Conservation (phyloP, 2,329 filamentous ascomycete species). For the Scleromitrula shiraiana region DNA sequence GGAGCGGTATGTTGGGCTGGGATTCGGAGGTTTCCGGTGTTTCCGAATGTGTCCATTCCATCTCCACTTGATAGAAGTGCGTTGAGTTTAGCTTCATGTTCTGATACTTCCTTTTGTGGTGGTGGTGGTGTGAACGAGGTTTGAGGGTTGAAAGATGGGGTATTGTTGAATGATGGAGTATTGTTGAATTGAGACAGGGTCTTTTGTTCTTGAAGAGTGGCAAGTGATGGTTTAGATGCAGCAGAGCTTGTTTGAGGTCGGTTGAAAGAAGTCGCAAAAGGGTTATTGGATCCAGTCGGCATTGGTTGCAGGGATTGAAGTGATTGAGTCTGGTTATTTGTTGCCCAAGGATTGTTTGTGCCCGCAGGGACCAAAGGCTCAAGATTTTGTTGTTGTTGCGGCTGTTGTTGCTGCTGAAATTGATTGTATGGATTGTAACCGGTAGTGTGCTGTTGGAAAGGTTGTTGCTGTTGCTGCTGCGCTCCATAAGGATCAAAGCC, state of each 20-base stretch:
- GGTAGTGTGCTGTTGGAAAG: conserved; percentile 50
- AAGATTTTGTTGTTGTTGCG: conserved; percentile 41
- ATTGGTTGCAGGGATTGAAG: conserved; percentile 64
- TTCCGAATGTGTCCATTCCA: conserved; percentile 94
- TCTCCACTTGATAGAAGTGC: conserved; percentile 79
- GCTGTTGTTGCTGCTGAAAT: conserved; percentile 29
- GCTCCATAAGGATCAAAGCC: conserved; percentile 64
- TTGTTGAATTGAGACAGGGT: conserved; percentile 44
- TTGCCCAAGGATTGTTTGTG: conserved; percentile 92
- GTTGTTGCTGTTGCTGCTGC: conserved; percentile 30
- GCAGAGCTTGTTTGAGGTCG: conserved; percentile 47
- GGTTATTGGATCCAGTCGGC: conserved; percentile 94
- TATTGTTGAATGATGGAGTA: conserved; percentile 40
- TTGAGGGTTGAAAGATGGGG: conserved; percentile 39
- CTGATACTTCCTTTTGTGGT: conserved; percentile 47
- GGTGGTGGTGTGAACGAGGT: conserved; percentile 38
- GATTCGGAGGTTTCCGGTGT: conserved; percentile 91
- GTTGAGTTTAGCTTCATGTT: conserved; percentile 72
- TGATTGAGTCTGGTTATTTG: conserved; percentile 47
- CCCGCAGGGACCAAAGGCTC: conserved; percentile 64
- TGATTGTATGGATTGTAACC: conserved; percentile 48
- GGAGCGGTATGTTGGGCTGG: conserved; percentile 94
- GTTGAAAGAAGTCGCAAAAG: conserved; percentile 72
- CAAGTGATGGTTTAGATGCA: conserved; percentile 60
- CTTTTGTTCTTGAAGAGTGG: conserved; percentile 76